Evolutionary conservation across 139 green algal species (phyloP).

Genomic region (Chlamydomonas asymmetrica): DNA sequence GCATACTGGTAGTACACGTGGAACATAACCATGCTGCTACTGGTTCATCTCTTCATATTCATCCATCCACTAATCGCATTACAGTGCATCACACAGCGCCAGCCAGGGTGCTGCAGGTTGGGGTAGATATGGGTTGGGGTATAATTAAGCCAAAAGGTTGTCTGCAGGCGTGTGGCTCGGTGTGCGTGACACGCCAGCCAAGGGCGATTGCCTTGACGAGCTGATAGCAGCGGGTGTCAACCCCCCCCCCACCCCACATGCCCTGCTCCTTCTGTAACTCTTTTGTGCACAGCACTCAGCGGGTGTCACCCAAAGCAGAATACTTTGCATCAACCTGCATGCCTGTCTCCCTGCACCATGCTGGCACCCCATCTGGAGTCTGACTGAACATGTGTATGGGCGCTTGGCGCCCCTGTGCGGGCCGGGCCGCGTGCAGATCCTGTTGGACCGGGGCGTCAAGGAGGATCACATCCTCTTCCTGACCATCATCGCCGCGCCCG

Average conservation of each 20-base stretch:
- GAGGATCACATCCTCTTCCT: conserved; percentile 92
- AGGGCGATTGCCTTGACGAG: background rate
- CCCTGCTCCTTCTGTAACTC: background rate
- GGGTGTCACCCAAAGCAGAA: background rate
- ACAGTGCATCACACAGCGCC: background rate
- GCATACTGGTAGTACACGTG: conserved; percentile 1
- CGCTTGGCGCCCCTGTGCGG: too few relatives aligned
- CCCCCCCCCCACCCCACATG: too few relatives aligned
- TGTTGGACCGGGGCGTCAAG: conserved; percentile 82
- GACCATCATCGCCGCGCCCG: conserved; percentile 89
- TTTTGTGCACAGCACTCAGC: background rate
- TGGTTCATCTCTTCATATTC: conserved; percentile 1
- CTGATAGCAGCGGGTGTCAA: background rate
- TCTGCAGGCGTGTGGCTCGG: too few relatives aligned
- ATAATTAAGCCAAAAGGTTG: background rate
- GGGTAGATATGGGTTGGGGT: too few relatives aligned
- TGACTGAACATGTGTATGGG: background rate
- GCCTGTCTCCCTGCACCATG: too few relatives aligned
- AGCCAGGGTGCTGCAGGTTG: too few relatives aligned
- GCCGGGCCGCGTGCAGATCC: conserved; percentile 59
- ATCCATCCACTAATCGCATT: background rate
- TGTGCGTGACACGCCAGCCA: too few relatives aligned
- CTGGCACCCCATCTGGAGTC: background rate
- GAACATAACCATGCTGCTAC: background rate
- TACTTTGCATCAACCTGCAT: background rate